Base-by-base conservation (phyloP, 2,329 filamentous ascomycete genomes). In the Daldinia sp. region DNA sequence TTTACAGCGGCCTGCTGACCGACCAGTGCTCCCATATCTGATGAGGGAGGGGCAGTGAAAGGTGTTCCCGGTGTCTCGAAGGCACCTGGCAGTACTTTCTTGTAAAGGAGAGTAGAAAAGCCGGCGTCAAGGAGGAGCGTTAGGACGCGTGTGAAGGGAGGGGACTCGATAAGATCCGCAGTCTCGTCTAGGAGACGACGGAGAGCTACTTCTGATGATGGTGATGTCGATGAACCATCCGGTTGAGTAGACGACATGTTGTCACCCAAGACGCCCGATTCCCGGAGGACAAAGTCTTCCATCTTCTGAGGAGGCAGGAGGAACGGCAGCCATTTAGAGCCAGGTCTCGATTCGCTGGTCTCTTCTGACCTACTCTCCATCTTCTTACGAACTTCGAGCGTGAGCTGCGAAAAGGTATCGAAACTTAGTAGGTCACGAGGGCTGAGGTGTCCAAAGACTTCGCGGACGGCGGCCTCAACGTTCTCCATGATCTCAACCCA, bases 151-250 rank as follows among this genome's bases (percentile, higher is more conserved):
- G 90, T 88, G 81, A 98, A 98, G 39, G 93, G 88, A 0, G 96
- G 96, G 1, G 96, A 98, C 77, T 99, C 96, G 77, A 98, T 91
- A 26, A 99, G 87, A 78, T 99, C 96, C 42, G 95, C 93, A 1
- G 96, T 98, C 83, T 99, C 96, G 78, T 99, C 95, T 1, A 99
- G 88, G 20, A 99, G 87, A 65, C 92, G 91, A 63, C 95, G 90
- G 63, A 99, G 88, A 1, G 90, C 88, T 6, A 82, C 74, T 1
- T 82, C 75, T 3, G 80, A 76, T 2, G 79, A 66, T 13, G 78
- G 51, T 9, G 67, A 70, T 15, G 76, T 30, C 74, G 70, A 13
- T 74, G 66, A 63, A 15, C 63, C 4, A 62, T 70, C 68, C 39
- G 70, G 60, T 69, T 67, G 64, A 13, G 80, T 69, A 76, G 80